Evolutionary conservation across 768 basidiomycete species (phyloP), one percentile per base, ranked within the genome.

Genomic region (Suillus plorans): DNA sequence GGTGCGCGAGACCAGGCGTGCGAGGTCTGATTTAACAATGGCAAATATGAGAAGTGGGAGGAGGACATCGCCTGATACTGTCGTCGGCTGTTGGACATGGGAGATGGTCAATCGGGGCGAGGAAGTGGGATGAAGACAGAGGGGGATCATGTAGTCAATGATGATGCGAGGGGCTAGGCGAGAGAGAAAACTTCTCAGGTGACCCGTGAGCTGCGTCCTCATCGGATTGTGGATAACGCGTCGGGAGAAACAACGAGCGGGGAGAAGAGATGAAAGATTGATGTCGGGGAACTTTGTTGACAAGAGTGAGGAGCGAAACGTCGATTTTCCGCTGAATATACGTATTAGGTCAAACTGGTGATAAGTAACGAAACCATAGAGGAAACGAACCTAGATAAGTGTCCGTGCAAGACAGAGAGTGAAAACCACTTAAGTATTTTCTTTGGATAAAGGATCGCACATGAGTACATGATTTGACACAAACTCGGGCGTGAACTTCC

Each of bases 21-120:
- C 81, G 1, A 97, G 97, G 73, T 99, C 98, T 14, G 92, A 83
- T 75, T 94, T 94, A 70, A 98, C 95, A 50, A 97, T 94, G 2
- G 95, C 87, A 72, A 91, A 97, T 57, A 98, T 99, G 74, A 98
- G 88, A 66, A 98, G 78, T 0, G 97, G 97, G 16, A 99, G 84
- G 47, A 99, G 89, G 49, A 97, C 84, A 71, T 98, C 97, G 1
- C 94, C 93, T 0, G 90, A 92, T 5, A 91, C 86, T 5, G 85
- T 86, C 1, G 85, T 88, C 13, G 78, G 74, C 45, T 68, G 68
- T 53, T 70, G 61, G 75, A 36, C 10, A 69, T 60, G 52, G 71
- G 49, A 34, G 18, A 41, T 42, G 3, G 25, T 59, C 64, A 16
- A 22, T 69, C 63, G 22, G 70, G 64, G 58, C 63, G 37, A 64